Evolutionary conservation across 257 asterid species (phyloP).

Genomic region (Echium plantagineum): DNA sequence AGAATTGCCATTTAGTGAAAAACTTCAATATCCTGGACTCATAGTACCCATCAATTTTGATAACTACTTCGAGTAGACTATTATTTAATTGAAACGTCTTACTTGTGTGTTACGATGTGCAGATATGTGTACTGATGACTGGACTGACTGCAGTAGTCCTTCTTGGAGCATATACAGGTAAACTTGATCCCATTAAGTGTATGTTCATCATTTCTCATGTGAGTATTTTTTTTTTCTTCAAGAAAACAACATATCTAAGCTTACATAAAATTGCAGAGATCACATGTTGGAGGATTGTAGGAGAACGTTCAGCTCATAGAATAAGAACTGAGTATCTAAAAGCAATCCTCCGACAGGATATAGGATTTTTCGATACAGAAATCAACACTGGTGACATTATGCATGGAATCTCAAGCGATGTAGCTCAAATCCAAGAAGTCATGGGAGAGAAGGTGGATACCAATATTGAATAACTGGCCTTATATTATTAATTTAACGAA

Average conservation of each 20-base stretch:
- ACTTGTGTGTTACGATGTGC: slow-evolving; percentile 4
- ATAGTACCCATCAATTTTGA: too few species aligned
- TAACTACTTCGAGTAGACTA: too few species aligned
- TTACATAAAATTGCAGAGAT: slow-evolving; percentile 39
- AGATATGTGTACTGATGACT: slow-evolving; percentile 65
- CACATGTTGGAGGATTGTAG: slow-evolving; percentile 77
- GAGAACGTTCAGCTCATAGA: slow-evolving; percentile 72
- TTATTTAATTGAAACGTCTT: slow-evolving; percentile 1
- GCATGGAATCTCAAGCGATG: slow-evolving; percentile 92
- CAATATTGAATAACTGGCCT: neutral
- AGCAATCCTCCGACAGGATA: slow-evolving; percentile 67
- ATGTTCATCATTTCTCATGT: neutral
- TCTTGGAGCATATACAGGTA: slow-evolving; percentile 82
- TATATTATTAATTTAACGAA: too few species aligned
- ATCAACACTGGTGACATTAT: slow-evolving; percentile 62
- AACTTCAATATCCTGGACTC: too few species aligned
- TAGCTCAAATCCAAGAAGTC: slow-evolving; percentile 85
- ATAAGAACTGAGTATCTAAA: slow-evolving; percentile 66
- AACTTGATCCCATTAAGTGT: slow-evolving; percentile 3
- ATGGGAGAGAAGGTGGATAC: slow-evolving; percentile 74
- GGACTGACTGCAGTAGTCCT: slow-evolving; percentile 55
- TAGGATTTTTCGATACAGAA: slow-evolving; percentile 63
- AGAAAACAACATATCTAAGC: neutral
- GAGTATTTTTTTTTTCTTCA: neutral
- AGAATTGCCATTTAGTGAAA: too few species aligned